These are phyloP conservation scores for Neurospora sp. DNA, from an alignment of 495 filamentous ascomycete genomes.

Conservation along the genomic window DNA sequence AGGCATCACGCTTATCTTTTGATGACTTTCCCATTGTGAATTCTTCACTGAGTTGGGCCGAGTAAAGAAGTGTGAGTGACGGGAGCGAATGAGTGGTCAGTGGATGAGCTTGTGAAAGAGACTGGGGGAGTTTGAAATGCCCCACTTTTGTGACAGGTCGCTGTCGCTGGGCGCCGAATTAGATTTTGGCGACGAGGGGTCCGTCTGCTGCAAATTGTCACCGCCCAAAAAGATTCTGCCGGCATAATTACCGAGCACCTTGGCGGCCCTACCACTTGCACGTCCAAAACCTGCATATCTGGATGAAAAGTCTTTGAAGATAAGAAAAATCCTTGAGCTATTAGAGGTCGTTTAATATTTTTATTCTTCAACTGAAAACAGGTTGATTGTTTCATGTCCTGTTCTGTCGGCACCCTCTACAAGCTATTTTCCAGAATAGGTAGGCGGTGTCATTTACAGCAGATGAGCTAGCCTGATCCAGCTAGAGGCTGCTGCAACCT, in stretches of 20 bases:
- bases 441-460: neutral
- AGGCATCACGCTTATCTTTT: constrained; percentile 96
- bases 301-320: neutral
- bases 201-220: neutral
- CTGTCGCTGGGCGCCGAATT: neutral
- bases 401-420: neutral
- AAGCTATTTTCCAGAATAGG: neutral
- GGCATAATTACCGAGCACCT: neutral
- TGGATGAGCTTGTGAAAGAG: neutral
- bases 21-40: constrained; percentile 85
- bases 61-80: neutral
- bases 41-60: neutral
- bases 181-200: neutral
- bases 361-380: neutral
- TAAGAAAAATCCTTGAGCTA: neutral
- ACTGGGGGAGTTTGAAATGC: neutral
- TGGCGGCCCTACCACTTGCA: neutral
- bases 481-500: neutral
- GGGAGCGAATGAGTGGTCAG: neutral
- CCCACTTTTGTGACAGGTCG: neutral
- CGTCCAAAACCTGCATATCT: neutral
- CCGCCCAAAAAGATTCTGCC: neutral
- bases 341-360: neutral
- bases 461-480: neutral
- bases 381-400: neutral